Conservation (phyloP, 495 filamentous ascomycete species). For the Penicillium cinerascens region DNA sequence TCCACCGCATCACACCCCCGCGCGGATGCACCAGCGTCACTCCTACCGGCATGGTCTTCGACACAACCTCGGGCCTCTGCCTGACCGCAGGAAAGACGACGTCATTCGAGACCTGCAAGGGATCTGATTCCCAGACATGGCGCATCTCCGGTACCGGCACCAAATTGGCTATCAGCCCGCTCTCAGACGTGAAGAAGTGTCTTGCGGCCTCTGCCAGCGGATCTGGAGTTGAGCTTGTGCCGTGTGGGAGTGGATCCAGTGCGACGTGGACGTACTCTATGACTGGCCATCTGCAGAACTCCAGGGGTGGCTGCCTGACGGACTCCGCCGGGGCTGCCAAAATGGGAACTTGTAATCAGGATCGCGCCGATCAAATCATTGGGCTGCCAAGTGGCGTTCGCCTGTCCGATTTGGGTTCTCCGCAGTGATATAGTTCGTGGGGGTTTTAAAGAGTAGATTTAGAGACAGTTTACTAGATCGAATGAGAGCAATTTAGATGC, state of each 20-base stretch:
- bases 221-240: conserved; percentile 4
- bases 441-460: neutral
- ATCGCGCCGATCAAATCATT: conserved; percentile 27
- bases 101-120: conserved; percentile 24
- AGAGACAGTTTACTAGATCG: neutral
- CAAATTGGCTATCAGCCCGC: conserved; percentile 19
- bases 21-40: conserved; percentile 12
- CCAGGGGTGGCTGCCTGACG: conserved; percentile 19
- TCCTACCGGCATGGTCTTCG: conserved; percentile 34
- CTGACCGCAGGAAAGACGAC: conserved; percentile 22
- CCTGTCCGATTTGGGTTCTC: conserved; percentile 2
- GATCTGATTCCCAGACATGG: conserved; percentile 28
- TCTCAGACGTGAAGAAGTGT: conserved; percentile 22
- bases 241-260: conserved; percentile 10
- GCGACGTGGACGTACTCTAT: conserved; percentile 26
- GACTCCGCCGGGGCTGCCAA: conserved; percentile 8
- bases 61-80: conserved; percentile 29
- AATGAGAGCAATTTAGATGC: neutral
- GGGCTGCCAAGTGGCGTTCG: conserved; percentile 30
- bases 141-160: conserved; percentile 12
- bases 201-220: conserved; percentile 11
- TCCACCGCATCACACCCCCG: conserved; percentile 22
- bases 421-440: neutral
- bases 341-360: conserved; percentile 15
- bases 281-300: conserved; percentile 27